A percentile compares a stretch with the other conserved stretches of the same genome.
These are phyloP conservation scores for Pseudopediastrum boryanum DNA, from an alignment of 139 green algal species.

Conservation along the genomic window DNA sequence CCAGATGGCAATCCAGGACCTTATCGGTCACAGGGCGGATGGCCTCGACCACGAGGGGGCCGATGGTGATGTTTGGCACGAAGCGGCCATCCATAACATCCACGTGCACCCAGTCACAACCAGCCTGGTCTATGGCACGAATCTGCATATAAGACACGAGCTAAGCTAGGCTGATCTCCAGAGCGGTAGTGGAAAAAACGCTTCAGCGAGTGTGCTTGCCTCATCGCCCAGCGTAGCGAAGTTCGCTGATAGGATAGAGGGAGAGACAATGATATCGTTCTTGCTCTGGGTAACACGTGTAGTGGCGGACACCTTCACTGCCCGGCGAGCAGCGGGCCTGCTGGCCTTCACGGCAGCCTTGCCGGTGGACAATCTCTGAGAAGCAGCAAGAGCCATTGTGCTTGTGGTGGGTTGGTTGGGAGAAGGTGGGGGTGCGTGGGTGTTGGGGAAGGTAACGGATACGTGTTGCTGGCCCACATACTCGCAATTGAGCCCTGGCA, in stretches of 20 bases:
- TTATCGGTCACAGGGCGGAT: constrained; percentile 95
- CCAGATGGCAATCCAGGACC: constrained; percentile 93
- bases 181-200: background rate
- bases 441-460: no score
- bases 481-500: no score
- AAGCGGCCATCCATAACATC: constrained; percentile 98
- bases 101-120: constrained; percentile 96
- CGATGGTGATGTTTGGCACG: constrained; percentile 99
- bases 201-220: no score
- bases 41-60: constrained; percentile 95
- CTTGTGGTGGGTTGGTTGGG: no score
- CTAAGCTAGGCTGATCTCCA: background rate
- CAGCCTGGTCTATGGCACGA: constrained; percentile 90
- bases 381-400: no score
- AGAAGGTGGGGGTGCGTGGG: no score
- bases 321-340: background rate
- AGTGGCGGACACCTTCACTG: constrained; percentile 50
- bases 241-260: constrained; percentile 96
- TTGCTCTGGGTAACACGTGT: constrained; percentile 68
- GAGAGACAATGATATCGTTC: constrained; percentile 86
- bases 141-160: constrained; percentile 64
- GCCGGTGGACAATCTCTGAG: no score
- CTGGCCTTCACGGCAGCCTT: background rate
- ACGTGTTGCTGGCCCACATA: no score
- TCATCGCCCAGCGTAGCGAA: constrained; percentile 94